These are phyloP conservation scores for Carex pumila DNA, from an alignment of 176 grass and related monocot species.

Conservation along the genomic window DNA sequence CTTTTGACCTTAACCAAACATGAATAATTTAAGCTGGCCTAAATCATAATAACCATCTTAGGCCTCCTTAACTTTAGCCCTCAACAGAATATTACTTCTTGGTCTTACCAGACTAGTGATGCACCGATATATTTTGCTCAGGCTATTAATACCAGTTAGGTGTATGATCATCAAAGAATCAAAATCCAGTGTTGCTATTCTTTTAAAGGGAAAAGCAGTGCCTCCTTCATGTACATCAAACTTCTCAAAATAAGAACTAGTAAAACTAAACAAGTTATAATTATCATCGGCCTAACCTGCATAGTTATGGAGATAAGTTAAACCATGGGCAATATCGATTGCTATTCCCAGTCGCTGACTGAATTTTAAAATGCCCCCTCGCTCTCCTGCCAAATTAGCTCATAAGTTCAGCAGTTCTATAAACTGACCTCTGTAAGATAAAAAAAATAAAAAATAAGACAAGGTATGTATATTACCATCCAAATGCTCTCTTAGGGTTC, in stretches of 20 bases:
- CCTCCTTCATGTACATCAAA: neutral
- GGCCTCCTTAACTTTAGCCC: too few relatives aligned
- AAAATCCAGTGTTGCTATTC: neutral
- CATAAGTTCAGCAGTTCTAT: neutral
- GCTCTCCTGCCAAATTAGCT: slow-evolving; percentile 54
- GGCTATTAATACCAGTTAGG: neutral
- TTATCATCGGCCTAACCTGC: slow-evolving; percentile 41
- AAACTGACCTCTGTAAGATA: neutral
- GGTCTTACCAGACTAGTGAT: neutral
- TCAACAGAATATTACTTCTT: neutral
- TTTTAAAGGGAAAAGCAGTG: neutral
- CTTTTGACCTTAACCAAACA: too few relatives aligned
- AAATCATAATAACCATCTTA: too few relatives aligned
- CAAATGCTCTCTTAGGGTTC: slow-evolving; percentile 89
- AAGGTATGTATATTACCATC: slow-evolving; percentile 67
- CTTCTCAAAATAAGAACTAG: neutral
- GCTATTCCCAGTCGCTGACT: slow-evolving; percentile 91
- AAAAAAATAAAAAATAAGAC: neutral
- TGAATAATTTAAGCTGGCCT: too few relatives aligned
- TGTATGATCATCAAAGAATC: neutral
- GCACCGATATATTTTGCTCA: neutral
- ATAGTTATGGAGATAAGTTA: slow-evolving; percentile 96
- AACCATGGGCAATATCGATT: slow-evolving; percentile 83
- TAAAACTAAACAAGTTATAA: neutral
- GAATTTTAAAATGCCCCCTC: slow-evolving; percentile 57